Percentiles rank a stretch among this genome's conserved stretches.
Conservation (phyloP, 345 rosid species). For the Eucalyptus grandis region DNA sequence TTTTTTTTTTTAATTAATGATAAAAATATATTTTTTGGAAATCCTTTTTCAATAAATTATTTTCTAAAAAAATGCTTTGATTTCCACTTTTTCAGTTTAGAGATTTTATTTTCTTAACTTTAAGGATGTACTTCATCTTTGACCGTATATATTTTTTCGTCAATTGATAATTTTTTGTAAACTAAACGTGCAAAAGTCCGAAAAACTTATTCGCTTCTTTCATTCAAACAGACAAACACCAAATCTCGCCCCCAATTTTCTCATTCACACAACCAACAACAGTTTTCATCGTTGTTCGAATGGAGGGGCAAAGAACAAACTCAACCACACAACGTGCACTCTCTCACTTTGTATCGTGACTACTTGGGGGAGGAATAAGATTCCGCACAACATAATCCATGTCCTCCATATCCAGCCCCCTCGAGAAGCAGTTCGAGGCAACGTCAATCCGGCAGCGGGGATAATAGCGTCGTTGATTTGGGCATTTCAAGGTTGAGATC, state of each 20-base stretch:
- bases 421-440: no score
- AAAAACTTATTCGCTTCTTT: background rate
- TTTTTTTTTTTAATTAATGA: no score
- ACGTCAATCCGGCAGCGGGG: no score
- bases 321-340: background rate
- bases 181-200: accelerated
- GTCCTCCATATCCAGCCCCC: background rate
- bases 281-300: background rate
- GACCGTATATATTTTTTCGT: background rate
- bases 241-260: background rate
- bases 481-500: background rate
- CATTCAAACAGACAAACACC: no score
- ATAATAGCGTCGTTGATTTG: no score
- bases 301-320: background rate
- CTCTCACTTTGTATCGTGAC: background rate
- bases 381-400: no score
- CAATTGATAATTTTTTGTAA: background rate
- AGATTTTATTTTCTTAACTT: background rate
- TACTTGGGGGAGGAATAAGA: no score
- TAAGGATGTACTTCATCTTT: no score
- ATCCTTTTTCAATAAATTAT: no score
- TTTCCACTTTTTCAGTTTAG: background rate
- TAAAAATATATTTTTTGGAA: no score
- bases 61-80: no score
- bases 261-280: background rate